A percentile compares a stretch with the other conserved stretches of the same genome.
Conservation (phyloP, 495 filamentous ascomycete species). For the Podospora conica region DNA sequence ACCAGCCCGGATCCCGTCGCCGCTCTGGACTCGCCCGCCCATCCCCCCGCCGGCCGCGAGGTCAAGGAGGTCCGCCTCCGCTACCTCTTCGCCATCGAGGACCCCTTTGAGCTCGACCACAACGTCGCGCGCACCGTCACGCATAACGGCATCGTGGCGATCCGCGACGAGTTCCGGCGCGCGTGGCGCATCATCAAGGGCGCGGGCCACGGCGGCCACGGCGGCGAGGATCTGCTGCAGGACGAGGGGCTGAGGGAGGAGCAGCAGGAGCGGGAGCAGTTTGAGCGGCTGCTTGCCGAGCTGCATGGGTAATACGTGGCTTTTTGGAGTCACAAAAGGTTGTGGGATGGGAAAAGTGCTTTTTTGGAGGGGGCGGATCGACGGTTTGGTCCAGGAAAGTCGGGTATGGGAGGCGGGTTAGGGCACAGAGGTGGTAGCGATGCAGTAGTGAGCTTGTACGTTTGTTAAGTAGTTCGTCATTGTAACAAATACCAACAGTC, state of each 20-base stretch:
- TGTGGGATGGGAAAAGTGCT: not conserved
- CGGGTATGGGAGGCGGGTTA: no score
- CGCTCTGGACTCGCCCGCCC: not conserved
- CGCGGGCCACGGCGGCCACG: slow-evolving; percentile 21
- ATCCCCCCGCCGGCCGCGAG: slow-evolving; percentile 20
- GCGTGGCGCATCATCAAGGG: slow-evolving; percentile 58
- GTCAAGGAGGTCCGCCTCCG: slow-evolving; percentile 62
- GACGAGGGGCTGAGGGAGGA: slow-evolving; percentile 25
- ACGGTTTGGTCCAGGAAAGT: no score
- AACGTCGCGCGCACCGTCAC: slow-evolving; percentile 80
- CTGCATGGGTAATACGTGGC: slow-evolving; percentile 32
- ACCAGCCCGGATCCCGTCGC: not conserved
- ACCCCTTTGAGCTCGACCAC: slow-evolving; percentile 78
- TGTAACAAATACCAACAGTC: not conserved
- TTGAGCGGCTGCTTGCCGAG: slow-evolving; percentile 33
- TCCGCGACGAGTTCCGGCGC: slow-evolving; percentile 72
- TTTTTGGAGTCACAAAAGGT: not conserved
- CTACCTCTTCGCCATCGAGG: slow-evolving; percentile 82
- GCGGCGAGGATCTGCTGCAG: slow-evolving; percentile 35
- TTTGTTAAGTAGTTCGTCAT: not conserved
- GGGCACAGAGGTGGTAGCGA: no score
- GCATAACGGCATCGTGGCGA: slow-evolving; percentile 64
- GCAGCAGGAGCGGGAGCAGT: slow-evolving; percentile 25
- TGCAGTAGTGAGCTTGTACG: not conserved
- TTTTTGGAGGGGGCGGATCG: not conserved